Percentiles rank a stretch among this genome's conserved stretches.
phyloP scores from a whole-genome alignment of 768 basidiomycete genomes.

The Fibroporia radiculosa region DNA sequence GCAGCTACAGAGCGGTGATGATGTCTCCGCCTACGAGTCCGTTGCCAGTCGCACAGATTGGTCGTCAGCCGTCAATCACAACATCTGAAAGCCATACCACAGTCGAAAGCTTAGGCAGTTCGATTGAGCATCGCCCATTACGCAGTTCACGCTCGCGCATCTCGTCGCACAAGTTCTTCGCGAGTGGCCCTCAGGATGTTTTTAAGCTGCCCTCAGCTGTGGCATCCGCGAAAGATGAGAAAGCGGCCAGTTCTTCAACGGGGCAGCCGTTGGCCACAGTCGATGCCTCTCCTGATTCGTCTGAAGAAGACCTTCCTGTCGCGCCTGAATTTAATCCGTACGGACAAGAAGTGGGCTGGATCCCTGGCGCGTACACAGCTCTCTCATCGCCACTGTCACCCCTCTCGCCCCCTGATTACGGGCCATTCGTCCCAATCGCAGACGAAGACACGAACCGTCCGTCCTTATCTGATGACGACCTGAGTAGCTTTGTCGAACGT shows the following conservation, averaged over 20 bases:
- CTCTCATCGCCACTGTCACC: conserved; percentile 3
- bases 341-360: conserved; percentile 5
- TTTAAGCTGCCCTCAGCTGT: conserved; percentile 4
- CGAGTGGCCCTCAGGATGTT: conserved; percentile 6
- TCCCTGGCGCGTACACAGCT: conserved; percentile 10
- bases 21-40: conserved; percentile 3
- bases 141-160: conserved; percentile 16
- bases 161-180: conserved; percentile 8
- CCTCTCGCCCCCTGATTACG: too few species aligned
- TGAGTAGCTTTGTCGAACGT: conserved; percentile 38
- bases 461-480: conserved; percentile 25
- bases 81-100: conserved; percentile 9
- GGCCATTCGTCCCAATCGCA: neutral
- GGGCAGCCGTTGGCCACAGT: neutral
- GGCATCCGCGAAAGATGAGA: neutral
- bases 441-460: neutral
- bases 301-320: conserved; percentile 7
- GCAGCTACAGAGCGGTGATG: conserved; percentile 11
- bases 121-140: conserved; percentile 12
- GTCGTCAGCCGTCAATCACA: conserved; percentile 6
- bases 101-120: conserved; percentile 8
- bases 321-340: conserved; percentile 7
- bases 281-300: conserved; percentile 9
- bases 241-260: neutral
- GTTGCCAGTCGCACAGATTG: conserved; percentile 5